phyloP scores from a whole-genome alignment of 2,329 filamentous ascomycete genomes.

The Fusarium clavum region DNA sequence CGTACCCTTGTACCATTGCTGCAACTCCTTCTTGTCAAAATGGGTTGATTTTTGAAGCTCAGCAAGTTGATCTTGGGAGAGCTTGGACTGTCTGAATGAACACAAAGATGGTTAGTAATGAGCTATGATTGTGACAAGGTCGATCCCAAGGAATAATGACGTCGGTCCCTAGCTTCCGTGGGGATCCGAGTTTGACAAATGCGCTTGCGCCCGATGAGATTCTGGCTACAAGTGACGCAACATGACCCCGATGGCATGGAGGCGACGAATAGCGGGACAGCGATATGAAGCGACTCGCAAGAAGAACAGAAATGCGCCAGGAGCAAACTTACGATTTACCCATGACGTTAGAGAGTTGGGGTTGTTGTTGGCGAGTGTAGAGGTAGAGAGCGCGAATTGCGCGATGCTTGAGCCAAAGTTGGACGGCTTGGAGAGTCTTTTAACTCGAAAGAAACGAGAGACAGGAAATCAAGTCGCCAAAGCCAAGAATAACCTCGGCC shows the following conservation, averaged over 20 bases:
- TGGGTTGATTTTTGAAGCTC: constrained; percentile 97
- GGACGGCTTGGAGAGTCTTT: constrained; percentile 15
- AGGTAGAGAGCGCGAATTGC: constrained; percentile 45
- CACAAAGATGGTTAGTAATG: constrained; percentile 37
- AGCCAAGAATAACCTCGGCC: neutral
- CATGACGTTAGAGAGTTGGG: constrained; percentile 50
- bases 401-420: constrained; percentile 33
- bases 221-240: constrained; percentile 24
- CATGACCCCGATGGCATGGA: constrained; percentile 7
- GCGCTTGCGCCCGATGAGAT: constrained; percentile 35
- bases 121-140: constrained; percentile 15
- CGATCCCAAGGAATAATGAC: constrained; percentile 40
- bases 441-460: constrained; percentile 19
- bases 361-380: constrained; percentile 25
- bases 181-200: constrained; percentile 39
- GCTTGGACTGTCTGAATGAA: constrained; percentile 87
- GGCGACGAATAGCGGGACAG: neutral
- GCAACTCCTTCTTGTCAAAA: constrained; percentile 99
- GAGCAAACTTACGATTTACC: constrained; percentile 65
- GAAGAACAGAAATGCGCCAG: neutral
- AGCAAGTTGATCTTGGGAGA: constrained; percentile 93
- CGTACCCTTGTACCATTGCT: constrained; percentile 99
- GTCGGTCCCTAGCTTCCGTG: constrained; percentile 38
- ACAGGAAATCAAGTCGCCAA: constrained; percentile 6
- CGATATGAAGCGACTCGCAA: neutral